Base-by-base conservation (phyloP, 1,284 basidiomycete genomes). In the Fomitopsis palustris region DNA sequence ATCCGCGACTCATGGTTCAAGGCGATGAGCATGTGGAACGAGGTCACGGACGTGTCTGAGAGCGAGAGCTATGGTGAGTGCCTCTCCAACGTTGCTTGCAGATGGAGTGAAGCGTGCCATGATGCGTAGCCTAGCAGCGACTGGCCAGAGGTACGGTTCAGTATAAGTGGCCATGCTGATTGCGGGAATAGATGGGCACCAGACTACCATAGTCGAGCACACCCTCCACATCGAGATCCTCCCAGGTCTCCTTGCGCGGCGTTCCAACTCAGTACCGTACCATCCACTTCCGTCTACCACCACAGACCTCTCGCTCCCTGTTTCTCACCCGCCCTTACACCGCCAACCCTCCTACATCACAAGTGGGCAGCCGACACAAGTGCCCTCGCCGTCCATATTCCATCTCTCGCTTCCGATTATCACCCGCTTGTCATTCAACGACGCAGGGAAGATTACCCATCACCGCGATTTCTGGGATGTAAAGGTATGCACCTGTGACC, bases 381-480 rank as follows among this genome's bases (percentile, higher is more conserved):
- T 16, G 68, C 85, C 55, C 75, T 80, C 56, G 17, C 85, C 86
- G 2, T 88, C 86, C 12, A 88, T 88, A 1, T 72, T 91, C n/a
- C 87, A 90, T 68, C 77, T 88, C 62, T 77, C 81, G 64, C 78
- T 91, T 12, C 87, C 80, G 49, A 80, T 91, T 51, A 78, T 87
- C 56, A 88, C 88, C 8, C 81, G 84, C 23, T 79, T 91, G 21
- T 80, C 81, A 31, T 90, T 92, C 70, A 91, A 91, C 69, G 89
- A 90, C 64, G 85, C 85, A 67, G 87, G 85, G 12, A 81, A 80
- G 56, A 85, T 92, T 56, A 86, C 86, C 1, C 81, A 86, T 64
- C 90, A 91, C 66, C 80, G 87, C 29, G 88, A 91, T 67, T 80
- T 88, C 49, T 90, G 87, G 88, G 87, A 91, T 67, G 77, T 88